Percentiles rank a stretch among this genome's conserved stretches.
phyloP scores from a whole-genome alignment of 495 filamentous ascomycete species.

The Penicillium maclennaniae region DNA sequence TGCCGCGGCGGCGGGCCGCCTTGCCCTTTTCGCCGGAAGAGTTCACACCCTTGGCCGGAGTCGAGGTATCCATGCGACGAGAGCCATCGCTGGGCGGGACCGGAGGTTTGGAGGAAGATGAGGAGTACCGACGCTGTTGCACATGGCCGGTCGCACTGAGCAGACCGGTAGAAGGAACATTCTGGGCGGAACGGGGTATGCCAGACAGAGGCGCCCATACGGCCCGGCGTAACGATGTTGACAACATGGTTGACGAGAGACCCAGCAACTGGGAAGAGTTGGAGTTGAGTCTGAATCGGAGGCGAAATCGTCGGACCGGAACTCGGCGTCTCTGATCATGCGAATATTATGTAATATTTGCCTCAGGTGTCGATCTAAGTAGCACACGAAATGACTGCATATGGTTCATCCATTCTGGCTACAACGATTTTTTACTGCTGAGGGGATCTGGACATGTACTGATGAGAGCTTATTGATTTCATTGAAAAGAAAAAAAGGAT shows the following conservation, averaged over 20 bases:
- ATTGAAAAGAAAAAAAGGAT: constrained; percentile 8
- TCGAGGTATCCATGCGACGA: constrained; percentile 37
- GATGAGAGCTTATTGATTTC: constrained; percentile 11
- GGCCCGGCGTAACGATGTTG: constrained; percentile 47
- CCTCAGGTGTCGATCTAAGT: constrained; percentile 15
- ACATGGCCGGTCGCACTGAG: constrained; percentile 32
- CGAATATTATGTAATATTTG: constrained; percentile 35
- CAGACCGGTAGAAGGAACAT: constrained; percentile 30
- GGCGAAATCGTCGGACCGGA: constrained; percentile 43
- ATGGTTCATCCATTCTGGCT: neutral
- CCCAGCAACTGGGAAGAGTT: constrained; percentile 27
- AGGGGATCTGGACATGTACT: neutral
- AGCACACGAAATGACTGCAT: neutral
- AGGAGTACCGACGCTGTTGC: constrained; percentile 53
- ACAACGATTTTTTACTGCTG: neutral
- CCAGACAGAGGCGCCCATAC: constrained; percentile 43
- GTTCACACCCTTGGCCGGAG: constrained; percentile 40
- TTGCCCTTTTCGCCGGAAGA: constrained; percentile 37
- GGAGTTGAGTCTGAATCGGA: constrained; percentile 31
- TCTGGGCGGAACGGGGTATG: constrained; percentile 29
- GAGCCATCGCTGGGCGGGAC: constrained; percentile 45
- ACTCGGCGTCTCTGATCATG: constrained; percentile 39
- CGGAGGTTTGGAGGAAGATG: constrained; percentile 50
- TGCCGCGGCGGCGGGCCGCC: constrained; percentile 34
- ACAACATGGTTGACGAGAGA: constrained; percentile 41